phyloP scores from a whole-genome alignment of 805 yeast genomes.

The Isabelozyma pseudorhagii region DNA sequence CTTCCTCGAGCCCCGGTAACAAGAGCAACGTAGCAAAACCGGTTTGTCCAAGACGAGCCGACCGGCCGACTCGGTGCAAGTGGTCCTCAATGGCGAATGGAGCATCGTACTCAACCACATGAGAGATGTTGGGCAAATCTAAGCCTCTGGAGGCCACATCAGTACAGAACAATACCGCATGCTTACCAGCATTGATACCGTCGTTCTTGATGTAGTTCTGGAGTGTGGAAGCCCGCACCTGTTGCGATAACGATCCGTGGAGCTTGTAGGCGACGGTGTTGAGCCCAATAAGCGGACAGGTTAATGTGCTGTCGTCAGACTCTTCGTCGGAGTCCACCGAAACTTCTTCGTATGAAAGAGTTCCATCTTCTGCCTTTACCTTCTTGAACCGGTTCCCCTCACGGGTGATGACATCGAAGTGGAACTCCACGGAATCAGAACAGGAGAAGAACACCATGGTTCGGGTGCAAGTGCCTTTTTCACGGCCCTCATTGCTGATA shows the following conservation, averaged over 20 bases:
- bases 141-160: conserved; percentile 98
- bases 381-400: conserved; percentile 44
- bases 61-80: conserved; percentile 93
- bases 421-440: conserved; percentile 95
- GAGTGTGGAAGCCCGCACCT: conserved; percentile 73
- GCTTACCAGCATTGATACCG: conserved; percentile 38
- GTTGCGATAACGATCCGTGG: conserved; percentile 91
- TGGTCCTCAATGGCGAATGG: conserved; percentile 94
- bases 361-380: conserved; percentile 22
- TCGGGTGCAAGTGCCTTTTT: conserved; percentile 28
- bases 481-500: conserved; percentile 16
- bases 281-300: conserved; percentile 51
- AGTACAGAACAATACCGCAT: conserved; percentile 81
- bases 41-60: conserved; percentile 92
- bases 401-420: conserved; percentile 69
- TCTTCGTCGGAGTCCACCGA: conserved; percentile 13
- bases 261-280: conserved; percentile 55
- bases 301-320: conserved; percentile 38
- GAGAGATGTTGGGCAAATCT: conserved; percentile 82
- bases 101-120: conserved; percentile 91
- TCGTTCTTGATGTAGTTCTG: conserved; percentile 48
- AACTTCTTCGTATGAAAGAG: conserved; percentile 13
- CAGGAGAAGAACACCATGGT: conserved; percentile 89
- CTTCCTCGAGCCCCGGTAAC: conserved; percentile 88
- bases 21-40: conserved; percentile 80